Evolutionary conservation across 2,329 filamentous ascomycete species (phyloP).

Genomic region (Cordyceps farinosa): DNA sequence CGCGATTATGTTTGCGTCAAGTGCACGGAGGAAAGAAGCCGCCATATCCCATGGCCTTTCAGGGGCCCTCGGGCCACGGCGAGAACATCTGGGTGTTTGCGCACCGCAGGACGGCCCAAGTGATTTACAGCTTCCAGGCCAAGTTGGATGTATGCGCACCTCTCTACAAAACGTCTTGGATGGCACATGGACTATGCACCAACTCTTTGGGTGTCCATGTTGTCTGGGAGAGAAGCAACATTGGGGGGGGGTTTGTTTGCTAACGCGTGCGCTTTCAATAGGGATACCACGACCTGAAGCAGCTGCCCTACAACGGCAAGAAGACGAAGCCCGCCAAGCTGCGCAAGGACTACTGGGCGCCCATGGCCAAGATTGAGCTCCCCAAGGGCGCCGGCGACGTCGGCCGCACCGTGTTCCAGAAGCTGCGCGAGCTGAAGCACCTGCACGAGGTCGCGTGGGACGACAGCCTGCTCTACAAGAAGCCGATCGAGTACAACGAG

Average conservation of each 20-base stretch:
- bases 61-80: slow-evolving; percentile 43
- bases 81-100: slow-evolving; percentile 56
- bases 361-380: slow-evolving; percentile 58
- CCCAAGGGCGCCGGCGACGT: slow-evolving; percentile 47
- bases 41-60: slow-evolving; percentile 23
- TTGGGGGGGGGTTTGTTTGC: too few relatives aligned
- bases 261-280: slow-evolving; percentile 20
- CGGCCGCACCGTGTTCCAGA: slow-evolving; percentile 59
- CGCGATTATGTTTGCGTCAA: slow-evolving; percentile 16
- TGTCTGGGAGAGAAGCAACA: not conserved
- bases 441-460: slow-evolving; percentile 62
- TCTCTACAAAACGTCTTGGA: not conserved
- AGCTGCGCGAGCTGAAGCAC: slow-evolving; percentile 60
- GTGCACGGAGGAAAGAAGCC: slow-evolving; percentile 9
- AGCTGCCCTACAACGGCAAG: slow-evolving; percentile 64
- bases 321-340: slow-evolving; percentile 61
- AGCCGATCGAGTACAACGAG: slow-evolving; percentile 31
- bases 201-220: not conserved
- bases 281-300: slow-evolving; percentile 47
- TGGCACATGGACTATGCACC: not conserved
- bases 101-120: slow-evolving; percentile 48
- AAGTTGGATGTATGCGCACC: slow-evolving; percentile 40
- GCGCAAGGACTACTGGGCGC: slow-evolving; percentile 65
- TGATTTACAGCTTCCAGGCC: slow-evolving; percentile 50
- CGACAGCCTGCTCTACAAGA: slow-evolving; percentile 42